Evolutionary conservation across 805 yeast genomes (phyloP).

Genomic region (Jamesozyma rosinii): DNA sequence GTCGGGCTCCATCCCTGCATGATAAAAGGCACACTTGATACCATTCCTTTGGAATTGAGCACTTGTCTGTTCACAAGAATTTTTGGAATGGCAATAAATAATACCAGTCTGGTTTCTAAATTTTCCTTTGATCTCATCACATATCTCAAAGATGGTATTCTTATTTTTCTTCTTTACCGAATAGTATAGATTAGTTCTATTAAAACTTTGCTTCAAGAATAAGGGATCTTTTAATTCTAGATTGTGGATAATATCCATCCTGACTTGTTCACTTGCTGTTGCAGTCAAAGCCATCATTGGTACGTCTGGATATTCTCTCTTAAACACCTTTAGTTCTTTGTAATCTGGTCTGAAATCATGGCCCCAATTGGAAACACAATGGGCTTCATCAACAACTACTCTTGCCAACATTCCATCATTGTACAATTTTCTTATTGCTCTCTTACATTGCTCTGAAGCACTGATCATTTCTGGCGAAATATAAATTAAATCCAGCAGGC

Average conservation of each 20-base stretch:
- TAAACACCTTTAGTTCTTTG: slow-evolving; percentile 67
- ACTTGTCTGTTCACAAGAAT: slow-evolving; percentile 78
- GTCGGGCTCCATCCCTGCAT: slow-evolving; percentile 85
- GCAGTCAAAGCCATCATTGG: slow-evolving; percentile 97
- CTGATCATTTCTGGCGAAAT: slow-evolving; percentile 93
- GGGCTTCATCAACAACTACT: slow-evolving; percentile 94
- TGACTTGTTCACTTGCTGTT: slow-evolving; percentile 88
- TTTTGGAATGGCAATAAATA: slow-evolving; percentile 86
- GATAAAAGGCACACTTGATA: slow-evolving; percentile 65
- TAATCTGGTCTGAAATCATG: slow-evolving; percentile 97
- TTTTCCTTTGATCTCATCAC: slow-evolving; percentile 42
- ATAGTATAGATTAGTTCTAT: slow-evolving; percentile 76
- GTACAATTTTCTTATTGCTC: slow-evolving; percentile 51
- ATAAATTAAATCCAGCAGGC: slow-evolving; percentile 68
- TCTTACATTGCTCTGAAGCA: slow-evolving; percentile 60
- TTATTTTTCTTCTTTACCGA: slow-evolving; percentile 62
- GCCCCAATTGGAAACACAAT: slow-evolving; percentile 98
- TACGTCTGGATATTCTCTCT: slow-evolving; percentile 61
- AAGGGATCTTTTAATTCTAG: slow-evolving; percentile 54
- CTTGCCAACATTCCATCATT: slow-evolving; percentile 58
- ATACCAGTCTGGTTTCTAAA: slow-evolving; percentile 68
- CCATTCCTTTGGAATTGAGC: slow-evolving; percentile 51
- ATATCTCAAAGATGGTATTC: slow-evolving; percentile 48
- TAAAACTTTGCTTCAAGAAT: slow-evolving; percentile 83
- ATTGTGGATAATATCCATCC: slow-evolving; percentile 77